Evolutionary conservation across 805 yeast genomes (phyloP).

Genomic region (Lachancea mirantina): DNA sequence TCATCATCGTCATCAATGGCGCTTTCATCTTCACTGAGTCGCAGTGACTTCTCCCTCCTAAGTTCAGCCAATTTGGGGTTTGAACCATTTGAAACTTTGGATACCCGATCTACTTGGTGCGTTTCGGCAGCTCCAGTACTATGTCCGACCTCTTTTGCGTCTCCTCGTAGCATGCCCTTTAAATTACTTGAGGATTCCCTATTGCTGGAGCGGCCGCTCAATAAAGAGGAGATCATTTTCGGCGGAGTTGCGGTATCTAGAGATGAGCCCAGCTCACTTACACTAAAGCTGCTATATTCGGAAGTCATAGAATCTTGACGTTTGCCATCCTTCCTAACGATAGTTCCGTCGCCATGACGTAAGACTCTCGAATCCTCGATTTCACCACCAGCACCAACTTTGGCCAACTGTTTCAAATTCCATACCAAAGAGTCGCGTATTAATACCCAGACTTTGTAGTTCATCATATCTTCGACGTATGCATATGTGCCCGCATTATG

Average conservation of each 20-base stretch:
- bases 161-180: too few species aligned
- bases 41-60: slow-evolving; percentile 4
- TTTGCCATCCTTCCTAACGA: too few species aligned
- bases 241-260: neutral
- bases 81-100: too few species aligned
- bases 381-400: too few species aligned
- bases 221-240: too few species aligned
- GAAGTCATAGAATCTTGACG: slow-evolving; percentile 11
- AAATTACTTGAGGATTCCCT: too few species aligned
- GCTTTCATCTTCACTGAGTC: slow-evolving; percentile 1
- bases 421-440: slow-evolving; percentile 29
- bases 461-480: slow-evolving; percentile 25
- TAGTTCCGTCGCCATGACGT: neutral
- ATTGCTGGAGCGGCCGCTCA: too few species aligned
- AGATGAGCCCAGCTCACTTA: slow-evolving; percentile 16
- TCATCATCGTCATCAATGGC: slow-evolving; percentile 11
- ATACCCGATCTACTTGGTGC: too few species aligned
- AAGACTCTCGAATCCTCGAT: neutral
- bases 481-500: slow-evolving; percentile 30
- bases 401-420: slow-evolving; percentile 22
- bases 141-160: too few species aligned
- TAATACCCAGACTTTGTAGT: slow-evolving; percentile 28
- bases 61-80: slow-evolving; percentile 4
- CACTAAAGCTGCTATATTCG: slow-evolving; percentile 16
- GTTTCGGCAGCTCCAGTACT: too few species aligned